Evolutionary conservation across 331 rosid species (phyloP).

Genomic region (Acacia concinna): DNA sequence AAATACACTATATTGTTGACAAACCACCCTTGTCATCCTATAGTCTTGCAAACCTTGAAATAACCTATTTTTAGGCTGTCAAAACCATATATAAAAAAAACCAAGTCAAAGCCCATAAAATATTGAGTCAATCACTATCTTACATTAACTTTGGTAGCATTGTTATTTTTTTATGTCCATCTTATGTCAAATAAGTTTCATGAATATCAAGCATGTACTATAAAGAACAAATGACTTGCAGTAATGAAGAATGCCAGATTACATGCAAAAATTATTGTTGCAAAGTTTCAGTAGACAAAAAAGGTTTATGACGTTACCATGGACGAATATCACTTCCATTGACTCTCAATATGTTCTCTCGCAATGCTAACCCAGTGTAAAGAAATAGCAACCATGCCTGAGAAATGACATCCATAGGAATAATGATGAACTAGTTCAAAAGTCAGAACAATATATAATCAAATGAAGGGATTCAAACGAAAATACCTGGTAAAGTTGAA

Average conservation of each 20-base stretch:
- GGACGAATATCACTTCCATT: constrained; percentile 98
- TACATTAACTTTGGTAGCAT: not conserved
- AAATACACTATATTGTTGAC: not conserved
- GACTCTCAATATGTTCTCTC: constrained; percentile 92
- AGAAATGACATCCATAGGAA: constrained; percentile 31
- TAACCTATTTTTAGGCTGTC: not conserved
- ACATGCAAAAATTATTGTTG: not conserved
- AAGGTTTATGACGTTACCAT: constrained; percentile 54
- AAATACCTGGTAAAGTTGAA: constrained; percentile 91
- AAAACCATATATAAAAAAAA: not conserved
- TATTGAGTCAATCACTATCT: not conserved
- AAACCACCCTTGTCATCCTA: not conserved
- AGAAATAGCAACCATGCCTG: constrained; percentile 98
- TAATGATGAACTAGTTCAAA: constrained; percentile 23
- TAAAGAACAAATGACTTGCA: not conserved
- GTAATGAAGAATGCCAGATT: not conserved
- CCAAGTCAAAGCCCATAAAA: not conserved
- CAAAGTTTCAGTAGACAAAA: not conserved
- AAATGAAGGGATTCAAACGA: not conserved
- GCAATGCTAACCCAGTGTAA: constrained; percentile 90
- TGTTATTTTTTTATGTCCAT: not conserved
- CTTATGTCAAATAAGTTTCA: not conserved
- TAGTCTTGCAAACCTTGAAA: not conserved
- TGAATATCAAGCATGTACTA: not conserved
- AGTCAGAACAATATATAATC: constrained; percentile 14